Percentiles rank a stretch among this genome's conserved stretches.
Evolutionary conservation across 192 early-diverging fungal species (phyloP).

Genomic region (Spinellus fusiger): DNA sequence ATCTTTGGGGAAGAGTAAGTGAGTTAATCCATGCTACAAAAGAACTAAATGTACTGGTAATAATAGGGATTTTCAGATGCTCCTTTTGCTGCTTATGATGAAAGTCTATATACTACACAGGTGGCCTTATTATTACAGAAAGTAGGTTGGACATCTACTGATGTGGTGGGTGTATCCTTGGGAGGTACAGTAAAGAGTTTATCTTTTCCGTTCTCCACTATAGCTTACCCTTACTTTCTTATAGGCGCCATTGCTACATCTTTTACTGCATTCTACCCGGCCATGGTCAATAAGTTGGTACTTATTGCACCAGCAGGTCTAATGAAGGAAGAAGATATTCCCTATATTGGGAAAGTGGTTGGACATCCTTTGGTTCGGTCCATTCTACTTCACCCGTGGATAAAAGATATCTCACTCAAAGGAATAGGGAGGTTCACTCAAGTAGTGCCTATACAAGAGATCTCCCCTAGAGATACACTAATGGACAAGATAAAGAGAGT

Average conservation of each 20-base stretch:
- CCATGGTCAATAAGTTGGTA: constrained; percentile 34
- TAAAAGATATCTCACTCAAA: neutral
- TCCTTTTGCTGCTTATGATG: constrained; percentile 32
- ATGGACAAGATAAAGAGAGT: constrained; percentile 1
- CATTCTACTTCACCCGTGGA: constrained; percentile 1
- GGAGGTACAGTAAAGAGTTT: constrained; percentile 26
- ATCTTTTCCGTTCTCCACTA: neutral
- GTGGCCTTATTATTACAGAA: constrained; percentile 35
- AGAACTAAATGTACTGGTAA: no score
- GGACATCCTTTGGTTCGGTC: constrained; percentile 6
- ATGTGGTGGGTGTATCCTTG: constrained; percentile 37
- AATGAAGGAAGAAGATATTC: constrained; percentile 22
- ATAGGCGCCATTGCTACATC: constrained; percentile 37
- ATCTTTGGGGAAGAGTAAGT: constrained; percentile 36
- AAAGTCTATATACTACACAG: constrained; percentile 35
- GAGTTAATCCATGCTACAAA: neutral
- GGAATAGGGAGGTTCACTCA: no score
- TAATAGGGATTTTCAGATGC: constrained; percentile 39
- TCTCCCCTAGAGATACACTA: neutral
- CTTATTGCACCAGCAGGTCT: constrained; percentile 44
- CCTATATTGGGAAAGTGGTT: constrained; percentile 7
- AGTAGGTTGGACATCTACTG: constrained; percentile 35
- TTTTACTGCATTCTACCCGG: constrained; percentile 35
- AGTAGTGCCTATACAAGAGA: no score
- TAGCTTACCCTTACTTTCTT: neutral